Evolutionary conservation across 805 yeast species (phyloP).

Genomic region (Ogataea paradorogensis): DNA sequence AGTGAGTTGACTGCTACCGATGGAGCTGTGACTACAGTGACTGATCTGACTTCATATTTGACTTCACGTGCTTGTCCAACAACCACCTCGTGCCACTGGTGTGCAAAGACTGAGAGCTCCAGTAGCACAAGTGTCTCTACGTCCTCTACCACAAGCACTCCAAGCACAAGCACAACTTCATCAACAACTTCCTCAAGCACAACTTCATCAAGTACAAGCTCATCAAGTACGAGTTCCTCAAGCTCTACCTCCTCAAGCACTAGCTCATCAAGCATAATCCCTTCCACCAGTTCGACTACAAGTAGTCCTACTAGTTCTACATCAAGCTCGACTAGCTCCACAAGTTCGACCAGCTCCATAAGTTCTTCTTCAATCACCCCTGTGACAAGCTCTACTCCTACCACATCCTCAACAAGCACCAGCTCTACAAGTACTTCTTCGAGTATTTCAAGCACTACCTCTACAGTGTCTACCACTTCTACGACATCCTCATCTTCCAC

Average conservation of each 20-base stretch:
- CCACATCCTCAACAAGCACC: neutral
- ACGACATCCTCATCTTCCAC: constrained; percentile 14
- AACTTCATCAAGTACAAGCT: neutral
- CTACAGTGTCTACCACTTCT: constrained; percentile 1
- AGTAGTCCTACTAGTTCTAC: too few species aligned
- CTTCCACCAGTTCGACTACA: too few species aligned
- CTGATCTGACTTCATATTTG: constrained; percentile 4
- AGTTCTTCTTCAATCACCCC: neutral
- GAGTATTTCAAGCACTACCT: too few species aligned
- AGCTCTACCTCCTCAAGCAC: neutral
- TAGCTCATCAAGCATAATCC: neutral
- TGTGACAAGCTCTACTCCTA: constrained; percentile 1
- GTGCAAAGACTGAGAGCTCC: neutral
- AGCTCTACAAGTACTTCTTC: constrained; percentile 2
- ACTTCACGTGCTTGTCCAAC: constrained; percentile 10
- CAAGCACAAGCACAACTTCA: neutral
- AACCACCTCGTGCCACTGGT: constrained; percentile 4
- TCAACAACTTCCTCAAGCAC: neutral
- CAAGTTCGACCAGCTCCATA: neutral
- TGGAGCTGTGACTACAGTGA: constrained; percentile 10
- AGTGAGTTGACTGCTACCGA: constrained; percentile 3
- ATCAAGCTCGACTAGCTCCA: too few species aligned
- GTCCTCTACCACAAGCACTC: neutral
- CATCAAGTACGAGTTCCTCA: neutral
- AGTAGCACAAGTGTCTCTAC: too few species aligned